phyloP scores from a whole-genome alignment of 73 alveolate species.

The Effrenium voratum region DNA sequence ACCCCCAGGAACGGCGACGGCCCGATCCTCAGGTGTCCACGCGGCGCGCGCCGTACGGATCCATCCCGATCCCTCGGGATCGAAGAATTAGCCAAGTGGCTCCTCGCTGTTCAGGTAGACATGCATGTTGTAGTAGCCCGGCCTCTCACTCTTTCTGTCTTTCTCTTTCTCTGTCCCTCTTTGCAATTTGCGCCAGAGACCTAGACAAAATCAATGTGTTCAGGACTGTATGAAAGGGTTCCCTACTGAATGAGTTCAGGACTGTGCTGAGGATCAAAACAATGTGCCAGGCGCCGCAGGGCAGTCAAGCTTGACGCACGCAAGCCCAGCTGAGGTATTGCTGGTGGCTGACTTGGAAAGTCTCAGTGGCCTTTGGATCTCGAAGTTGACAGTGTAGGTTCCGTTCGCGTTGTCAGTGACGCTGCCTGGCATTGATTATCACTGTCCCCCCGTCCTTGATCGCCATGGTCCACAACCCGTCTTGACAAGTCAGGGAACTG shows the following conservation, averaged over 20 bases:
- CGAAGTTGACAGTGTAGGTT: constrained; percentile 78
- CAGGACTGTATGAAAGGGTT: too few relatives aligned
- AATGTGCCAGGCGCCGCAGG: background rate
- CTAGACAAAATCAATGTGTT: too few relatives aligned
- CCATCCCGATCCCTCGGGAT: background rate
- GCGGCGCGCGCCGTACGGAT: background rate
- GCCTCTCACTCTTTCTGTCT: too few relatives aligned
- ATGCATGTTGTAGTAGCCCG: constrained; percentile 69
- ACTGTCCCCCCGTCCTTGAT: too few relatives aligned
- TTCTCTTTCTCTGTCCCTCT: too few relatives aligned
- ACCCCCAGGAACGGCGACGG: constrained; percentile 39
- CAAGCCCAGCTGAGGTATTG: background rate
- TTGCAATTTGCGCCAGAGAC: too few relatives aligned
- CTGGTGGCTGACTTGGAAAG: too few relatives aligned
- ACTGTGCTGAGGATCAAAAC: too few relatives aligned
- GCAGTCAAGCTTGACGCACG: background rate
- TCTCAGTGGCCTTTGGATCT: constrained; percentile 55
- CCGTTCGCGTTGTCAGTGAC: constrained; percentile 86
- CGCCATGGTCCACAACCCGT: too few relatives aligned
- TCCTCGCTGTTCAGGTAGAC: constrained; percentile 64
- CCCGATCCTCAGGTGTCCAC: constrained; percentile 17
- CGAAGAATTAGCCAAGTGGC: background rate
- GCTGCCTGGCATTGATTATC: background rate
- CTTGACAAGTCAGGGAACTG: too few relatives aligned
- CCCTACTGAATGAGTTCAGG: too few relatives aligned